Percentiles rank a stretch among this genome's conserved stretches.
Conservation (phyloP, 2,329 filamentous ascomycete species). For the Didymella pinodella region DNA sequence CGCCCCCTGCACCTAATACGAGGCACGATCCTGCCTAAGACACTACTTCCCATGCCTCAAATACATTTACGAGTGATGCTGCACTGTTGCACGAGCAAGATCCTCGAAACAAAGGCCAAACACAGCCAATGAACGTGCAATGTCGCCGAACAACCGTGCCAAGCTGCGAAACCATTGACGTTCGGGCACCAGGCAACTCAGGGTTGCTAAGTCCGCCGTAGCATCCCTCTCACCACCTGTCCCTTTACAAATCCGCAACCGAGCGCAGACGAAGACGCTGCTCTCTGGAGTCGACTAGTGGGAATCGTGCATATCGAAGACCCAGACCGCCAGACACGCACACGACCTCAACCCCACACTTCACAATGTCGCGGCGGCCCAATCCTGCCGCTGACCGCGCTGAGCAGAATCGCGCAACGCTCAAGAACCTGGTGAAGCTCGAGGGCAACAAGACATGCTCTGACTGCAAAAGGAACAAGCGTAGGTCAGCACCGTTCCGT, state of each 20-base stretch:
- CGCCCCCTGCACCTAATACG: constrained; percentile 15
- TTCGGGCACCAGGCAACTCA: constrained; percentile 16
- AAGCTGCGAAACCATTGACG: constrained; percentile 10
- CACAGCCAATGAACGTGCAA: constrained; percentile 16
- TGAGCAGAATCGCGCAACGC: constrained; percentile 90
- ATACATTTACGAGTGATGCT: neutral
- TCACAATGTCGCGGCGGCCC: constrained; percentile 78
- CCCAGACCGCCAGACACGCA: neutral
- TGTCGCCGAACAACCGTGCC: constrained; percentile 11
- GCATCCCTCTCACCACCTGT: constrained; percentile 13
- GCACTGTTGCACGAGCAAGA: constrained; percentile 8
- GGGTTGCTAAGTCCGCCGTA: constrained; percentile 2
- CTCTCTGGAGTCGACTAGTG: neutral
- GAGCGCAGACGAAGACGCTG: constrained; percentile 1
- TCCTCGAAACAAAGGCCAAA: constrained; percentile 1
- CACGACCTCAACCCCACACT: constrained; percentile 34
- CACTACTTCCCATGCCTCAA: neutral
- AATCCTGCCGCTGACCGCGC: constrained; percentile 85
- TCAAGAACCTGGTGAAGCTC: constrained; percentile 93
- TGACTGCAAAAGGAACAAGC: constrained; percentile 99
- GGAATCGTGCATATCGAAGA: constrained; percentile 2
- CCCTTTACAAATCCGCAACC: constrained; percentile 1
- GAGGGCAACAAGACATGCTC: constrained; percentile 96
- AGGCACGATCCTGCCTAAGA: constrained; percentile 4
- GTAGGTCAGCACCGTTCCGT: constrained; percentile 59